Evolutionary conservation across 139 green algal species (phyloP), one percentile per base, ranked within the genome.

Genomic region (Coccomyxa sp.): DNA sequence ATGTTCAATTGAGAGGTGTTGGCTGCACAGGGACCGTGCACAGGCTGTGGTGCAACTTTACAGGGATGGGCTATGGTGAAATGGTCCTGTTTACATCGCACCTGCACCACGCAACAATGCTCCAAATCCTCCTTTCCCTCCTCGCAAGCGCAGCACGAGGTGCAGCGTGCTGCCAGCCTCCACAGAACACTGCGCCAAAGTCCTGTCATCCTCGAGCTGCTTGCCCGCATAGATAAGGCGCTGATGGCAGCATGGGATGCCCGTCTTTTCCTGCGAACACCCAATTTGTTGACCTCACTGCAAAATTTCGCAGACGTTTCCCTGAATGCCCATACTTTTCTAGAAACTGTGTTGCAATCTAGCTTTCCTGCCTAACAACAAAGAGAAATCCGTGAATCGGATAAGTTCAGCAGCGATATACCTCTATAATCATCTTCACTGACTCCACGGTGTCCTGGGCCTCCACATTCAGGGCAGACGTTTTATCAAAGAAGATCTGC

Each of bases 51-150:
- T 21, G 63, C 18, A n/a, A n/a, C n/a, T n/a, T n/a, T n/a, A n/a
- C n/a, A 25, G 21, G 18, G 63, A 71, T 25, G 9, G n/a, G 63
- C 63, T 9, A 28, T 11, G 18, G 63, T 9, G 63, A 21, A 71
- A 21, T 71, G 60, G 60, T 25, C 63, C 21, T 15, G 63, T 4
- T 71, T 21, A 71, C n/a, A n/a, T 14, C 63, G 21, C 21, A 71
- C 63, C 63, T 71, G 63, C 63, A 21, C 91, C 94, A n/a, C 96
- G 91, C 80, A 99, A 91, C 86, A 98, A 86, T 1, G 96, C 93
- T 0, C 96, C 96, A 88, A 99, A 99, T 59, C 96, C 96, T 15
- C 96, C 96, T 88, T 99, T 96, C 66, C 93, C 93, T 77, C 93
- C 93, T 15, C 75, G 71, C 17, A 96, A 88, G 12, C 90, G 81